Conservation (phyloP, 225 moss, liverwort and hornwort species). For the Marchantia polymorpha region DNA sequence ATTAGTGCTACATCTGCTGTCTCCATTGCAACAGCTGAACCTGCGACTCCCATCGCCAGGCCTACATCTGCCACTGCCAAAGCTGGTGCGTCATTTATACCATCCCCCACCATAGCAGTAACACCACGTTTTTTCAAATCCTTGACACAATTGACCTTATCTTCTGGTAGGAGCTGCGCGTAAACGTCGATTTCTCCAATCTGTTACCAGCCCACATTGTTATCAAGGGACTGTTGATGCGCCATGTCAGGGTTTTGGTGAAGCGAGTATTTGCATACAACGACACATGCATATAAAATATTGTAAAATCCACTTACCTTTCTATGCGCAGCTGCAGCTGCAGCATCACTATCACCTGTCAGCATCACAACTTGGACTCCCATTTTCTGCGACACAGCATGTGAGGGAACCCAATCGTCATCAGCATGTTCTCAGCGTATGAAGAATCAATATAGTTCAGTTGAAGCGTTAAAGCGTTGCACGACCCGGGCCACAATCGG, state of each 20-base stretch:
- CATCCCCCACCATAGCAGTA: conserved; percentile 92
- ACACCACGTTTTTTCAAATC: conserved; percentile 62
- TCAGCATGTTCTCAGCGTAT: not conserved
- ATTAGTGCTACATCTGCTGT: conserved; percentile 91
- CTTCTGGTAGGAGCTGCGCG: conserved; percentile 80
- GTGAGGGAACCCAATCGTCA: too few relatives aligned
- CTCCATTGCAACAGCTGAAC: conserved; percentile 96
- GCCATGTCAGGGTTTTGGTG: not conserved
- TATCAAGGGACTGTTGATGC: not conserved
- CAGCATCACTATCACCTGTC: conserved; percentile 77
- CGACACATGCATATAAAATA: not conserved
- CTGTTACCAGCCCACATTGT: conserved; percentile 38
- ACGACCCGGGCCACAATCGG: not conserved
- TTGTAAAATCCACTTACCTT: conserved; percentile 51
- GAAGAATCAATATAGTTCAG: not conserved
- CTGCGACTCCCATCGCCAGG: conserved; percentile 98
- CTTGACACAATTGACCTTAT: conserved; percentile 74
- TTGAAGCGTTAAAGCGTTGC: not conserved
- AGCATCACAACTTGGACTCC: conserved; percentile 79
- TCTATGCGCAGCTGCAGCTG: conserved; percentile 57
- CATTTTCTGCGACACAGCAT: conserved; percentile 48
- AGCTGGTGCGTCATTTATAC: conserved; percentile 96
- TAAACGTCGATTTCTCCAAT: conserved; percentile 80
- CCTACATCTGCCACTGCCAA: conserved; percentile 88
- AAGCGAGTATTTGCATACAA: not conserved